Percentiles rank a stretch among this genome's conserved stretches.
Conservation (phyloP, 352 stramenopile genomes). For the Globisporangium paddicum region DNA sequence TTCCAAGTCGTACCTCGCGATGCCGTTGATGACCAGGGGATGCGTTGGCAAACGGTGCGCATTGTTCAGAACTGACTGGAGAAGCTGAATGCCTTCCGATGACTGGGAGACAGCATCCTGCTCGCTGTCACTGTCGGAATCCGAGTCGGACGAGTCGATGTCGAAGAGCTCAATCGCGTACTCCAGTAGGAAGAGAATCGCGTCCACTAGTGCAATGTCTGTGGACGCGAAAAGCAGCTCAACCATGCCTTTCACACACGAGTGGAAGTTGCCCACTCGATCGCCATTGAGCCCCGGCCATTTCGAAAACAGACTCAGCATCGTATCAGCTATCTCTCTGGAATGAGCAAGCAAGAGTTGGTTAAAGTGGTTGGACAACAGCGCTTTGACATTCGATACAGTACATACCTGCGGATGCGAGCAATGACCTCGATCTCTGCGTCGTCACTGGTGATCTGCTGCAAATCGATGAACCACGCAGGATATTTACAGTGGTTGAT, state of each 20-base stretch:
- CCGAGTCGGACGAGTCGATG: constrained; percentile 68
- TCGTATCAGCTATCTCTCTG: constrained; percentile 78
- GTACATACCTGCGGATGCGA: constrained; percentile 45
- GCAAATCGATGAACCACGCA: constrained; percentile 41
- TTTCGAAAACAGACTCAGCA: constrained; percentile 78
- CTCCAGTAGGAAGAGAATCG: constrained; percentile 68
- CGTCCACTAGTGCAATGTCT: constrained; percentile 59
- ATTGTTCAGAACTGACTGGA: constrained; percentile 46
- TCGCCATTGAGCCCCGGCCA: constrained; percentile 49
- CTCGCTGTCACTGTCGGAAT: constrained; percentile 39
- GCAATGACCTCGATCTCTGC: constrained; percentile 46
- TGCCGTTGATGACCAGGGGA: constrained; percentile 47
- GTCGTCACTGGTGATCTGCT: constrained; percentile 55
- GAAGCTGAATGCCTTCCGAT: constrained; percentile 41
- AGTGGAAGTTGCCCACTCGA: constrained; percentile 29
- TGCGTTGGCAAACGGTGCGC: constrained; percentile 47
- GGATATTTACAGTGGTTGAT: constrained; percentile 67
- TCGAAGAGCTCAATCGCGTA: constrained; percentile 81
- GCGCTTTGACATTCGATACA: not conserved
- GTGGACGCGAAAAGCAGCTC: constrained; percentile 41
- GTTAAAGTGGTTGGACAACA: not conserved
- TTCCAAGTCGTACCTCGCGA: constrained; percentile 32
- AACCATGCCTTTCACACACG: constrained; percentile 58
- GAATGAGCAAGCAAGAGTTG: not conserved
- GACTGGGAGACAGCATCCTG: constrained; percentile 15